phyloP scores from a whole-genome alignment of 192 early-diverging fungal genomes.

The Backusella morwellensis region DNA sequence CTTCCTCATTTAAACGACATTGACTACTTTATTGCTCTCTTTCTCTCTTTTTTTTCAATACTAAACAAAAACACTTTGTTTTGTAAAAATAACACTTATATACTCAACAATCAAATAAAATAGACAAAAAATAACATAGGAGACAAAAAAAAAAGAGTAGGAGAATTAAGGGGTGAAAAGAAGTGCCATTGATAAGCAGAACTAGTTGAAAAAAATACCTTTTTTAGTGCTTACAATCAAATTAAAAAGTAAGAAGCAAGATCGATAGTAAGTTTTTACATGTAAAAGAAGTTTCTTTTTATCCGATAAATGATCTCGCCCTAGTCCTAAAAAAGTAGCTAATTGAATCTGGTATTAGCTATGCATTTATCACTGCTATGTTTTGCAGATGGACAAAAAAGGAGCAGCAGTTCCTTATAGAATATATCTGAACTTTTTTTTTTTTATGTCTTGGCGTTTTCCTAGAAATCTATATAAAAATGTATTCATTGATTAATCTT shows the following conservation, averaged over 20 bases:
- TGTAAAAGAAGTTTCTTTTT: conserved; percentile 7
- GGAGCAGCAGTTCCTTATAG: conserved; percentile 8
- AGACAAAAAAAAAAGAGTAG: not conserved
- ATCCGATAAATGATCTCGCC: not conserved
- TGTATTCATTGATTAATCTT: not conserved
- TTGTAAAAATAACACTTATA: not conserved
- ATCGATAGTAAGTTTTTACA: not conserved
- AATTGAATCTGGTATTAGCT: conserved; percentile 4
- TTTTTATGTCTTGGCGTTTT: conserved; percentile 1
- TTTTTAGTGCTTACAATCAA: not conserved
- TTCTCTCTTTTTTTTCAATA: not conserved
- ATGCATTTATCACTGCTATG: conserved; percentile 5
- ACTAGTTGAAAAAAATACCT: not conserved
- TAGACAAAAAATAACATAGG: not conserved
- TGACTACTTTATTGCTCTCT: not conserved
- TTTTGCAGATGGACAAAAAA: conserved; percentile 1
- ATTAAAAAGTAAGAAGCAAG: not conserved
- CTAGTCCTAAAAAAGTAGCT: not conserved
- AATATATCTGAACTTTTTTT: not conserved
- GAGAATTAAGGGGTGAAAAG: not conserved
- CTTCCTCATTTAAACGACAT: not conserved
- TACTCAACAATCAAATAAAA: not conserved
- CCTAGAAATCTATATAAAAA: not conserved
- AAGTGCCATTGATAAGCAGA: not conserved
- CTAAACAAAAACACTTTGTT: not conserved